phyloP scores from a whole-genome alignment of 139 green algal species.

The Raphidocelis subcapitata region DNA sequence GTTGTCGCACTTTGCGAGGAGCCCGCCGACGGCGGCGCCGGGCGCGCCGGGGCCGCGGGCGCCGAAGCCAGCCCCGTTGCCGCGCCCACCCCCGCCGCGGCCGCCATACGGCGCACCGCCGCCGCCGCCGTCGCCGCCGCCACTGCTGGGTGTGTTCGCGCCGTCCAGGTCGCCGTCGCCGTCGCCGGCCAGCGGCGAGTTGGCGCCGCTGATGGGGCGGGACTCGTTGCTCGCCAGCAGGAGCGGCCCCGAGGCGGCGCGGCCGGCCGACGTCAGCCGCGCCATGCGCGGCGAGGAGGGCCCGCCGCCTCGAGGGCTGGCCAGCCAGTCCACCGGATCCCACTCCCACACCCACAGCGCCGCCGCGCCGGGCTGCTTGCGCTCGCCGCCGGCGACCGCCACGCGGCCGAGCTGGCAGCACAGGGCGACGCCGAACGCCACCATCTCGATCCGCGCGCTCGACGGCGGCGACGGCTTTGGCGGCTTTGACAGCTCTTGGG shows the following conservation, averaged over 20 bases:
- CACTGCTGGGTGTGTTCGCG: too few species aligned
- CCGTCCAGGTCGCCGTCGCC: too few species aligned
- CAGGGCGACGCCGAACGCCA: conserved; percentile 3
- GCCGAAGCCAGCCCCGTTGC: neutral
- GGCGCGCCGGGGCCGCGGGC: too few species aligned
- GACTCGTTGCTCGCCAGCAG: conserved; percentile 3
- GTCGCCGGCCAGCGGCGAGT: too few species aligned
- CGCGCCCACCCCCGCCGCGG: conserved; percentile 1
- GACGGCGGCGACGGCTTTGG: too few species aligned
- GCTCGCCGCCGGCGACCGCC: conserved; percentile 12
- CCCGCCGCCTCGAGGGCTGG: neutral
- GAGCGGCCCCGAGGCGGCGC: too few species aligned
- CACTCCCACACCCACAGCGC: conserved; percentile 25
- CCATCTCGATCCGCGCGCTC: conserved; percentile 10
- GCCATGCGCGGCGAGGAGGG: neutral
- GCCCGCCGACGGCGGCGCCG: too few species aligned
- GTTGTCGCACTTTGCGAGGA: too few species aligned
- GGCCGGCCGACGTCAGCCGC: neutral
- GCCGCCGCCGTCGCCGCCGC: too few species aligned
- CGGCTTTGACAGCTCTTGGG: too few species aligned
- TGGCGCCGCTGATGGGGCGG: too few species aligned
- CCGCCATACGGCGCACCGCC: neutral
- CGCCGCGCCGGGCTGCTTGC: conserved; percentile 8
- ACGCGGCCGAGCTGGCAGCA: conserved; percentile 12
- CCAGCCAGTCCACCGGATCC: conserved; percentile 2